Evolutionary conservation across 129 eudicot species (phyloP), one percentile per base, ranked within the genome.

Genomic region (Flaveria brownii): DNA sequence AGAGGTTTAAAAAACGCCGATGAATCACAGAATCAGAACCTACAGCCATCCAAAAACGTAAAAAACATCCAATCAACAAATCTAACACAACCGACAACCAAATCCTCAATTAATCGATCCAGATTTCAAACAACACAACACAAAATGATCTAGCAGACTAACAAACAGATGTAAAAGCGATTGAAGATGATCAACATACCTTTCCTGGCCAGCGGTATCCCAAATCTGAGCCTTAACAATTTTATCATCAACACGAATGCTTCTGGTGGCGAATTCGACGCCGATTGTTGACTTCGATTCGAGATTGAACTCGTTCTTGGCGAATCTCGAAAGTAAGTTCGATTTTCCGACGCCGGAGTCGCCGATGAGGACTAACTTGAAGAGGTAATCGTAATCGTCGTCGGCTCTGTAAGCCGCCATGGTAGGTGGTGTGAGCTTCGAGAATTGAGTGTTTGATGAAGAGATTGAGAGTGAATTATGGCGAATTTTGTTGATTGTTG

Each of bases 401-500:
- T 61, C 68, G 68, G 68, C 68, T 61, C 68, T 61, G 68, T 61
- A 61, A 39, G 71, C 71, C 50, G 71, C 71, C 71, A 65, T 65
- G 49, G 6, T 65, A 7, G 14, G 26, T 16, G 15, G 1, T 14
- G 2, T 30, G 30, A 63, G 12, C 18, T 33, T 63, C 18, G 12
- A 64, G 11, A 36, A 36, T 64, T 64, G 7, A 30, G 70, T 33
- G n/a, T 30, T 18, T 25, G 6, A 33, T 64, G 43, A 45, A 62
- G 8, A n/a, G 14, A 26, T 62, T 62, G 43, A 15, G 46, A 15
- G 15, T 30, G 0, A 36, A 64, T 28, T 30, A 2, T 6, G 45
- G 13, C 25, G 22, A 22, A 36, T 36, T 56, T 6, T 20, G 15
- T 56, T 56, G 63, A 56, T 18, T 50, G 6, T 56, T 14, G 20